Conservation (phyloP, 192 early-diverging fungal genomes). For the Entrophospora sp. region DNA sequence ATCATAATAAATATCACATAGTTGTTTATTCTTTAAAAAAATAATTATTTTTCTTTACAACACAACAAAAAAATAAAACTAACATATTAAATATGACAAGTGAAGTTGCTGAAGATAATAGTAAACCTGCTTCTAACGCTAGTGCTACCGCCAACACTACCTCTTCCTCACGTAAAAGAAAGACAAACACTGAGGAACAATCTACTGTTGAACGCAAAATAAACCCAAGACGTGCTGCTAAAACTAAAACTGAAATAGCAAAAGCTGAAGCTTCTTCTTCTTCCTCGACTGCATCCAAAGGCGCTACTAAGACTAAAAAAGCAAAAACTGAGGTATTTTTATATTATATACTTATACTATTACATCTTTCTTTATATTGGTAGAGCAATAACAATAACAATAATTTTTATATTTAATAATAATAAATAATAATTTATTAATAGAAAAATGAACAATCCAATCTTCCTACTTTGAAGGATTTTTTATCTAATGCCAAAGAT, state of each 20-base stretch:
- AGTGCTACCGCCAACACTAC: too few relatives aligned
- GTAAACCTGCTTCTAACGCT: too few relatives aligned
- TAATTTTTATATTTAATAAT: not conserved
- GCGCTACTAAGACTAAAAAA: constrained; percentile 10
- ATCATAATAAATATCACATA: too few relatives aligned
- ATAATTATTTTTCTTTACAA: too few relatives aligned
- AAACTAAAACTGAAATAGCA: constrained; percentile 20
- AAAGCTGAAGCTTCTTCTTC: constrained; percentile 11
- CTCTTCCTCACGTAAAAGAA: constrained; percentile 14
- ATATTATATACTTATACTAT: not conserved
- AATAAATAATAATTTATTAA: not conserved
- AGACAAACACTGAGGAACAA: not conserved
- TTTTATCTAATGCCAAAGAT: constrained; percentile 6
- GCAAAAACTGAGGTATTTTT: constrained; percentile 16
- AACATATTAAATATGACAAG: not conserved
- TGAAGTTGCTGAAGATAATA: not conserved
- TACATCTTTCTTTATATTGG: too few relatives aligned
- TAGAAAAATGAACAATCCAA: constrained; percentile 2
- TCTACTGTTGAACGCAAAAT: constrained; percentile 13
- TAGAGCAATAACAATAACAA: too few relatives aligned
- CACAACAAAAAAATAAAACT: too few relatives aligned
- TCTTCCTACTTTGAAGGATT: constrained; percentile 6
- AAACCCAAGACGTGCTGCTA: constrained; percentile 18
- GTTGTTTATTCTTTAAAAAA: too few relatives aligned
- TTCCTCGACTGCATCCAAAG: not conserved